Base-by-base conservation (phyloP, 2,329 filamentous ascomycete species). In the Xylaria sp. region DNA sequence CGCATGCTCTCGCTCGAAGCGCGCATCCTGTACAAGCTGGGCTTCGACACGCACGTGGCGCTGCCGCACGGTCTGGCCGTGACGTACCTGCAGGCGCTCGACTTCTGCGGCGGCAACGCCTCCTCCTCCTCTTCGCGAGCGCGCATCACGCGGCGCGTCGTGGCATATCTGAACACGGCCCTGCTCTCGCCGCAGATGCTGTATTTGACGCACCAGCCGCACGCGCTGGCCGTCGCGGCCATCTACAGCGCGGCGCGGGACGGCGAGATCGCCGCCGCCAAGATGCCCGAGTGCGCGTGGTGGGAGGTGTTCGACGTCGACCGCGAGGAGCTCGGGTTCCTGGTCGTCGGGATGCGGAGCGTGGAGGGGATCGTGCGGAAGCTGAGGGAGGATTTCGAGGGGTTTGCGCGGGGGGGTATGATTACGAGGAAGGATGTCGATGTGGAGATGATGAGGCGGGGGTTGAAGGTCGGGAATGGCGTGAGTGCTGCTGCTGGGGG, bases 261-360 rank as follows among this genome's bases (percentile, higher is more conserved):
- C 73, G 80, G 48, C 48, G 61, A 63, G 20, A 52, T 88, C 0
- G 90, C 87, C 0, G 90, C 87, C 0, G 88, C 92, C 13, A 94
- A 93, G 79, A 86, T 98, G 81, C 94, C 95, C 0, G 92, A 92
- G 72, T 89, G 88, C 57, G 91, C 93, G 72, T 99, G 96, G 96
- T 99, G 96, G 96, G 94, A 98, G 80, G 93, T 98, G 0, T 98
- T 98, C 79, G 96, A 99, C 80, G 93, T 96, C 8, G 94, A 98
- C 76, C 87, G 96, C 60, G 96, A 99, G 83, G 94, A 97, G 79
- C 85, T 99, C 44, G 96, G 96, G 0, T 98, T 98, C 75, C 81
- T 98, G 67, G 94, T 97, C 3, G 93, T 98, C 12, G 94, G 87
- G 0, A 88, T 98, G 87, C 85, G 89, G 70, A 98, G 94, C 76